phyloP scores from a whole-genome alignment of 208 protist species.

The Acanthamoeba healyi region DNA sequence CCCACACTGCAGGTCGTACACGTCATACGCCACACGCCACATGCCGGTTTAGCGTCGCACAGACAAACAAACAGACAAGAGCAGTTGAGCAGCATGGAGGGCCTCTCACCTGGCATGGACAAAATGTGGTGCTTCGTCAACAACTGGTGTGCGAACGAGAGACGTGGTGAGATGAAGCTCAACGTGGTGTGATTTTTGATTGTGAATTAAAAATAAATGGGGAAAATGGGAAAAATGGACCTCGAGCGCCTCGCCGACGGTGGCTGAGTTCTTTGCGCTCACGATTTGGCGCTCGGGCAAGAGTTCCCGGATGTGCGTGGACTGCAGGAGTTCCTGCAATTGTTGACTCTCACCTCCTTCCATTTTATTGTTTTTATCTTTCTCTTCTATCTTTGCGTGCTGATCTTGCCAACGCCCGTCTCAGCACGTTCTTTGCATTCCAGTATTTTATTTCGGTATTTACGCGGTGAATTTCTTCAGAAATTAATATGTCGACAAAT shows the following conservation, averaged over 20 bases:
- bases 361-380: not conserved
- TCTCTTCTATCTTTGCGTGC: too few relatives aligned
- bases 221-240: not conserved
- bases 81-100: not conserved
- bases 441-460: too few relatives aligned
- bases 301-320: not conserved
- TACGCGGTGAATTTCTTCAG: too few relatives aligned
- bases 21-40: not conserved
- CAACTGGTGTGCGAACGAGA: not conserved
- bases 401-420: too few relatives aligned
- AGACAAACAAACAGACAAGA: too few relatives aligned
- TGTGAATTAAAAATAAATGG: not conserved
- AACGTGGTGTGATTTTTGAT: not conserved
- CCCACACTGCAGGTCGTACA: not conserved
- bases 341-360: not conserved
- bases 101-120: not conserved
- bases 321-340: not conserved
- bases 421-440: too few relatives aligned
- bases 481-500: too few relatives aligned
- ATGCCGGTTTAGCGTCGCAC: too few relatives aligned
- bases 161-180: not conserved
- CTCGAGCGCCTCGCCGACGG: not conserved
- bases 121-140: conserved; percentile 9
- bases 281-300: not conserved
- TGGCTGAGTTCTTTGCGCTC: not conserved